These are phyloP conservation scores for Arbutus unedo DNA, from an alignment of 148 eudicot genomes.

Conservation along the genomic window DNA sequence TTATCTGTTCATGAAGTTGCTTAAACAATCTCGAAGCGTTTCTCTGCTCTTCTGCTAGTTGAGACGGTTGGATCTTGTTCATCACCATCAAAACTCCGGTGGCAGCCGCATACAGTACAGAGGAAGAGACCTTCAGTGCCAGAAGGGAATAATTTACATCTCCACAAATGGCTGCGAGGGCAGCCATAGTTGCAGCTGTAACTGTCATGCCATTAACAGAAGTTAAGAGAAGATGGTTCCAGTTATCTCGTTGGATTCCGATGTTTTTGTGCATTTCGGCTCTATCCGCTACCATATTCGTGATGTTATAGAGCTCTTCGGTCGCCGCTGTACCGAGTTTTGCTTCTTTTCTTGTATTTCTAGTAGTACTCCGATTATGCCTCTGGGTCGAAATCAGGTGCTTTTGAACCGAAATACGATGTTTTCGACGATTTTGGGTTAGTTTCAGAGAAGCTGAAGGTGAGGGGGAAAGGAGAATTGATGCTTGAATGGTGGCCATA, in stretches of 20 bases:
- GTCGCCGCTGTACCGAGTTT: not conserved
- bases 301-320: slow-evolving; percentile 3
- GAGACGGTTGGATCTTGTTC: slow-evolving; percentile 19
- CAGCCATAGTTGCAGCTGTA: slow-evolving; percentile 7
- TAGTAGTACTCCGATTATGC: too few relatives aligned
- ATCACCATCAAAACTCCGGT: slow-evolving; percentile 9
- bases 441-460: not conserved
- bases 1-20: slow-evolving; percentile 12
- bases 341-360: not conserved
- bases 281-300: slow-evolving; percentile 14
- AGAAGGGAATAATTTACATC: not conserved
- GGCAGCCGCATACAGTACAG: slow-evolving; percentile 7
- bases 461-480: not conserved
- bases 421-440: not conserved
- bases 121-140: slow-evolving; percentile 14
- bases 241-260: slow-evolving; percentile 10
- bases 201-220: slow-evolving; percentile 13
- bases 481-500: slow-evolving; percentile 9
- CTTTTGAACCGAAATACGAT: not conserved
- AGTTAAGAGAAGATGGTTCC: slow-evolving; percentile 16
- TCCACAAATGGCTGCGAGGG: not conserved
- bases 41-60: slow-evolving; percentile 13
- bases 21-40: slow-evolving; percentile 15
- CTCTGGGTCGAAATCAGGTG: not conserved
- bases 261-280: slow-evolving; percentile 20